phyloP scores from a whole-genome alignment of 2,329 filamentous ascomycete genomes.

The Microsporum ferrugineum region DNA sequence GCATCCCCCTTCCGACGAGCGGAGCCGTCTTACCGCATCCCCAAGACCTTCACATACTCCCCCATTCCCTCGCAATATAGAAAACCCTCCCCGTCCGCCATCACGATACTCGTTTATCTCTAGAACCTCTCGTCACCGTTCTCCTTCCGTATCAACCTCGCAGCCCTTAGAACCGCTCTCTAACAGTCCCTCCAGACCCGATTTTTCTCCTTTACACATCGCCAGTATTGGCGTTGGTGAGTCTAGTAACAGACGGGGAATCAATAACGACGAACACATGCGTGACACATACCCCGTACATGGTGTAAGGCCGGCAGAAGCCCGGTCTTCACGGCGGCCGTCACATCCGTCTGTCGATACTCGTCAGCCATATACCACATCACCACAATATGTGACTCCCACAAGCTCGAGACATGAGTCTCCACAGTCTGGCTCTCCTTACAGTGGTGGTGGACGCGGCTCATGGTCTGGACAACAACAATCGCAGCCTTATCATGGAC shows the following conservation, averaged over 20 bases:
- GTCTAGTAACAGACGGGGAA: conserved; percentile 20
- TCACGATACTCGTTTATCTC: conserved; percentile 28
- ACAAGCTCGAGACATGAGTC: conserved; percentile 48
- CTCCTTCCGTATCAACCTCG: conserved; percentile 19
- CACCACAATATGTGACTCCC: conserved; percentile 48
- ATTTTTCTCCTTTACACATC: conserved; percentile 26
- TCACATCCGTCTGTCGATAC: conserved; percentile 33
- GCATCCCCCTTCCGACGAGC: conserved; percentile 12
- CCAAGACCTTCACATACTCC: background rate
- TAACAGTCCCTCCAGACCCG: conserved; percentile 21
- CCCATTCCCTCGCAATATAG: conserved; percentile 12
- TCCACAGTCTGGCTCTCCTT: conserved; percentile 51
- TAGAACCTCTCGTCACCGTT: conserved; percentile 24
- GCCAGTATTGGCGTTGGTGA: conserved; percentile 22
- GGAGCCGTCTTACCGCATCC: conserved; percentile 4
- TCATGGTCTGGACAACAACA: conserved; percentile 39
- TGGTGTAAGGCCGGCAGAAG: conserved; percentile 25
- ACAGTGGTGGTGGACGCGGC: conserved; percentile 41
- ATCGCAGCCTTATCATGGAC: conserved; percentile 32
- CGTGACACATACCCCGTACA: conserved; percentile 27
- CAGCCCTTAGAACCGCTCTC: conserved; percentile 22
- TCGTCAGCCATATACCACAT: conserved; percentile 42
- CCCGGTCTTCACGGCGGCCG: conserved; percentile 25
- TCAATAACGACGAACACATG: conserved; percentile 23
- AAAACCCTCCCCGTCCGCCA: conserved; percentile 23